Evolutionary conservation across 345 rosid genomes (phyloP).

Genomic region (Moricandia arvensis): DNA sequence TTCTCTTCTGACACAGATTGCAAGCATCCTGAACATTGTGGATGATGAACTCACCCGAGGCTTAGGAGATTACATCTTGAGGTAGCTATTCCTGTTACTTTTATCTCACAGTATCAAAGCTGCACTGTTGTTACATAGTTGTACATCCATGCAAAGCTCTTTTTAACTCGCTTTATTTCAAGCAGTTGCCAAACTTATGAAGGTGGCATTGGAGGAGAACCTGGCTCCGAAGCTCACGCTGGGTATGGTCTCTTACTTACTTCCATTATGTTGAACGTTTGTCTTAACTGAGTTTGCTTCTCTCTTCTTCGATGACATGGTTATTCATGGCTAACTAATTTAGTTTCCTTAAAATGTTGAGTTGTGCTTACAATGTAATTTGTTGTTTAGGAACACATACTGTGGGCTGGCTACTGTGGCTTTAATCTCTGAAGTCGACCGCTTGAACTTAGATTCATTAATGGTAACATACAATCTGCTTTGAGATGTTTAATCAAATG

Average conservation of each 20-base stretch:
- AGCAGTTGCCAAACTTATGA: constrained; percentile 95
- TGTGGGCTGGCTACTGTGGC: constrained; percentile 99
- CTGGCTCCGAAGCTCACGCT: constrained; percentile 98
- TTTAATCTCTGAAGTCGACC: constrained; percentile 66
- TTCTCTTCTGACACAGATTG: constrained; percentile 51
- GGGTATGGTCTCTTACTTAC: constrained; percentile 65
- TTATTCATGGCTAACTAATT: not conserved
- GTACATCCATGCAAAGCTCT: not conserved
- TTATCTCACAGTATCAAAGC: no score
- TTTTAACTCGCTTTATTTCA: constrained; percentile 19
- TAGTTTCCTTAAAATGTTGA: not conserved
- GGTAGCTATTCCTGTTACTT: constrained; percentile 47
- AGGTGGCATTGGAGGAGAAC: constrained; percentile 98
- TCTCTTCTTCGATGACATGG: constrained; percentile 3
- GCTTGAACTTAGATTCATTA: constrained; percentile 67
- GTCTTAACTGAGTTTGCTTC: not conserved
- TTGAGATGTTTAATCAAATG: constrained; percentile 8
- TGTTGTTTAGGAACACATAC: constrained; percentile 67
- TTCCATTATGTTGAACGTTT: constrained; percentile 15
- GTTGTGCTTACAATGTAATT: constrained; percentile 18
- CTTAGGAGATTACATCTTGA: constrained; percentile 84
- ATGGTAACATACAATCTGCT: constrained; percentile 49
- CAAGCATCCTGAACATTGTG: constrained; percentile 74
- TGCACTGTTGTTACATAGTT: not conserved
- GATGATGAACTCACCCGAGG: constrained; percentile 65